Percentiles rank a stretch among this genome's conserved stretches.
These are phyloP conservation scores for Pigoraptor vietnamica DNA, from an alignment of 78 protist species.

Conservation along the genomic window DNA sequence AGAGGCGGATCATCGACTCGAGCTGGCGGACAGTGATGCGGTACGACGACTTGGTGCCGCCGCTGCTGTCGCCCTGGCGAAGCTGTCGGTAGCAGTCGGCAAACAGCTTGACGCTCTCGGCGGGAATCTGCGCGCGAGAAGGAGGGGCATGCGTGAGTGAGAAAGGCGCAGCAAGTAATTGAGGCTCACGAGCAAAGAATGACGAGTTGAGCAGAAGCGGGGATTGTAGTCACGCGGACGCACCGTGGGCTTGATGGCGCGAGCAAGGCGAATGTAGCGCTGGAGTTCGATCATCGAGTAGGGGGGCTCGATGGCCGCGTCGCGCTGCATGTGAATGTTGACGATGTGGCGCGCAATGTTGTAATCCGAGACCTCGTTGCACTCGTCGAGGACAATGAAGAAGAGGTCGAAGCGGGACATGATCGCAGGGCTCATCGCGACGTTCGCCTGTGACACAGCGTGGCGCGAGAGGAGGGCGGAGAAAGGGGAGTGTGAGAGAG, in stretches of 20 bases:
- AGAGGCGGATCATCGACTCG: constrained; percentile 93
- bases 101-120: neutral
- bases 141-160: neutral
- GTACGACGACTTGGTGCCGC: constrained; percentile 27
- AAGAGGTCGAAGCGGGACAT: constrained; percentile 99
- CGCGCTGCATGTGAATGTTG: constrained; percentile 63
- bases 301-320: constrained; percentile 6
- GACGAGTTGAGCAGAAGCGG: too few species aligned
- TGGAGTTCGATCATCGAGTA: constrained; percentile 71
- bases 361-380: constrained; percentile 71
- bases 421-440: constrained; percentile 90
- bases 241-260: constrained; percentile 47
- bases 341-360: constrained; percentile 94
- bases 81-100: constrained; percentile 4
- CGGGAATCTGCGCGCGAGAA: neutral
- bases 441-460: too few species aligned
- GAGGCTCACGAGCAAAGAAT: neutral
- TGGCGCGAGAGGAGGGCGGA: too few species aligned
- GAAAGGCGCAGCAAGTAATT: neutral
- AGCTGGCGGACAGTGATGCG: constrained; percentile 97
- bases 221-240: neutral
- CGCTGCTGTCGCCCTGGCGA: constrained; percentile 18
- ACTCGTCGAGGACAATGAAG: constrained; percentile 92
- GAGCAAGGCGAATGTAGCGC: constrained; percentile 76
- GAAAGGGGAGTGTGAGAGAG: neutral